A percentile compares a stretch with the other conserved stretches of the same genome.
These are phyloP conservation scores for Ogataea degrootiae DNA, from an alignment of 805 yeast genomes.

Conservation along the genomic window DNA sequence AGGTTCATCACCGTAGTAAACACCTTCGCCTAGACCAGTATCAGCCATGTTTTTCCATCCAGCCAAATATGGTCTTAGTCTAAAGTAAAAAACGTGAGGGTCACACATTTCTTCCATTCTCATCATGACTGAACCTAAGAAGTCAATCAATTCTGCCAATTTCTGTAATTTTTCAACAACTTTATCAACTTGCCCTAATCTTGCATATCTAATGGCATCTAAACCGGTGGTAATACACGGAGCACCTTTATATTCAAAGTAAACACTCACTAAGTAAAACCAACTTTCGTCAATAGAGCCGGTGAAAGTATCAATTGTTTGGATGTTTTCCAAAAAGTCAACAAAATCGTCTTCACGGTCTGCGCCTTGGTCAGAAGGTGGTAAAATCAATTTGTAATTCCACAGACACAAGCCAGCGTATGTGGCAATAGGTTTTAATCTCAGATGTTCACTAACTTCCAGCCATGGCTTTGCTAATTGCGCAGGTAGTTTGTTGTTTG, in stretches of 20 bases:
- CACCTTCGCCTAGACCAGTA: slow-evolving; percentile 75
- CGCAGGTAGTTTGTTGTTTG: slow-evolving; percentile 59
- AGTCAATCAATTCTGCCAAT: slow-evolving; percentile 72
- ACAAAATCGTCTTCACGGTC: slow-evolving; percentile 22
- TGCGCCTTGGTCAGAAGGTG: slow-evolving; percentile 17
- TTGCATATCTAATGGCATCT: slow-evolving; percentile 55
- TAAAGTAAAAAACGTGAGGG: slow-evolving; percentile 84
- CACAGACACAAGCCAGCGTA: slow-evolving; percentile 85
- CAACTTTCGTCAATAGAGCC: slow-evolving; percentile 90
- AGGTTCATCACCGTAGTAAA: slow-evolving; percentile 65
- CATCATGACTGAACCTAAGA: slow-evolving; percentile 66
- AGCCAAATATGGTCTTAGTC: slow-evolving; percentile 84
- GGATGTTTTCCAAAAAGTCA: slow-evolving; percentile 57
- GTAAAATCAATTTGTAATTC: slow-evolving; percentile 71
- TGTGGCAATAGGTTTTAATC: slow-evolving; percentile 82
- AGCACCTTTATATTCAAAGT: slow-evolving; percentile 80
- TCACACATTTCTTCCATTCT: slow-evolving; percentile 92
- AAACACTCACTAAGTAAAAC: slow-evolving; percentile 87
- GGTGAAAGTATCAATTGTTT: slow-evolving; percentile 79
- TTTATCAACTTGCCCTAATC: slow-evolving; percentile 37
- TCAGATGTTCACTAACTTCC: slow-evolving; percentile 50
- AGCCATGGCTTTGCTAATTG: slow-evolving; percentile 70
- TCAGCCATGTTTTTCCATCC: slow-evolving; percentile 93
- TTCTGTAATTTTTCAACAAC: slow-evolving; percentile 49
- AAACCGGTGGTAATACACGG: slow-evolving; percentile 62